Percentiles rank a stretch among this genome's conserved stretches.
phyloP scores from a whole-genome alignment of 331 rosid genomes.

The Quercus lobata region DNA sequence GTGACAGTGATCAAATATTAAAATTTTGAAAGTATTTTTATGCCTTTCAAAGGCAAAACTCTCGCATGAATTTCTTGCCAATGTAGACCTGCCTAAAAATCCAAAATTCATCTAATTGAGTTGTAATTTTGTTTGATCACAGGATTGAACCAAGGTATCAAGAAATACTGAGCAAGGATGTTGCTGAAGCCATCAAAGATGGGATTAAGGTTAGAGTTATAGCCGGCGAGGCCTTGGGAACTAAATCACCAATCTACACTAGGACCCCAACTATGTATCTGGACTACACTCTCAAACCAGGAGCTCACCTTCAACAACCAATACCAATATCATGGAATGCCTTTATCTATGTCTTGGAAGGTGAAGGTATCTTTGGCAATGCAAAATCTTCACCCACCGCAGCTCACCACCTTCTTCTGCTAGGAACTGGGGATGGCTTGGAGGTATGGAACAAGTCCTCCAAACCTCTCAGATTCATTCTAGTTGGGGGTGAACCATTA shows the following conservation, averaged over 20 bases:
- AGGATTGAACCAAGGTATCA: conserved; percentile 94
- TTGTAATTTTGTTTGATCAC: conserved; percentile 1
- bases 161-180: conserved; percentile 72
- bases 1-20: conserved; percentile 7
- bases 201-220: conserved; percentile 75
- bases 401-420: conserved; percentile 73
- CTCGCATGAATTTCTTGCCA: neutral
- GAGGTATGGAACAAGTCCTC: conserved; percentile 81
- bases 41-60: neutral
- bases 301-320: conserved; percentile 62
- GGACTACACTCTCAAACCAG: conserved; percentile 80
- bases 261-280: conserved; percentile 89
- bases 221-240: conserved; percentile 90
- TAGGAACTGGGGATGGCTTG: conserved; percentile 73
- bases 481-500: conserved; percentile 83
- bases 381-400: conserved; percentile 37
- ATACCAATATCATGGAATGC: conserved; percentile 80
- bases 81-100: neutral
- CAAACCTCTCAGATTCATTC: conserved; percentile 64
- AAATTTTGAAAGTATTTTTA: conserved; percentile 2
- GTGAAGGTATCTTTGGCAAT: conserved; percentile 73
- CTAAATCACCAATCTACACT: conserved; percentile 76
- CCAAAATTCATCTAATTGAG: conserved; percentile 2
- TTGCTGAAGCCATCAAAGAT: conserved; percentile 56
- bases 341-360: conserved; percentile 76